Evolutionary conservation across 306 rosid species (phyloP).

Genomic region (Vachellia pachyceras): DNA sequence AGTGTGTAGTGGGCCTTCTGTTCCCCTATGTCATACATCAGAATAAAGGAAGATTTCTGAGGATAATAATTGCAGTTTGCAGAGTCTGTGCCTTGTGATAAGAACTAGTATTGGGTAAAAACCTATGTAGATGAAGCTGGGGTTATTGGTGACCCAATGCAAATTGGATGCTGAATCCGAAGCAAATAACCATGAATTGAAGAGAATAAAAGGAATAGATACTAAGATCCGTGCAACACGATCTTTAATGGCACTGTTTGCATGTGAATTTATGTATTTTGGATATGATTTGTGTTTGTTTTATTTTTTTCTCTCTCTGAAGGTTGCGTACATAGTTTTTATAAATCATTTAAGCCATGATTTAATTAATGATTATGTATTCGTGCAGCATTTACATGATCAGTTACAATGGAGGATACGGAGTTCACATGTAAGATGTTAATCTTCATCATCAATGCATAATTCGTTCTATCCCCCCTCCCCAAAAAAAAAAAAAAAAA

Average conservation of each 20-base stretch:
- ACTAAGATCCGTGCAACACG: background rate
- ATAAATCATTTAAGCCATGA: background rate
- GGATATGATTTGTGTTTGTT: background rate
- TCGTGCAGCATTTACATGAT: constrained; percentile 83
- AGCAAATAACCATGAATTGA: background rate
- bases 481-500: too few species aligned
- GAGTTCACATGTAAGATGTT: constrained; percentile 85
- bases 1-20: background rate
- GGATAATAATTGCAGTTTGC: background rate
- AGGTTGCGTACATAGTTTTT: background rate
- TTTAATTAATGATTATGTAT: constrained; percentile 31
- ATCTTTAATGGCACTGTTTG: background rate
- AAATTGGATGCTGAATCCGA: background rate
- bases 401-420: constrained; percentile 95
- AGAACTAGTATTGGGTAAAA: background rate
- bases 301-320: background rate
- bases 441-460: constrained; percentile 35
- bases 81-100: background rate
- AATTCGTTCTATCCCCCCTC: background rate
- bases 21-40: background rate
- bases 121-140: background rate
- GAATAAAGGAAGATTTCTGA: background rate
- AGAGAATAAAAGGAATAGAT: background rate
- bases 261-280: background rate
- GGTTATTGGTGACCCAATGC: background rate